Evolutionary conservation across 2,329 filamentous ascomycete genomes (phyloP), one percentile per base, ranked within the genome.

Genomic region (Sordariomycetes sp.): DNA sequence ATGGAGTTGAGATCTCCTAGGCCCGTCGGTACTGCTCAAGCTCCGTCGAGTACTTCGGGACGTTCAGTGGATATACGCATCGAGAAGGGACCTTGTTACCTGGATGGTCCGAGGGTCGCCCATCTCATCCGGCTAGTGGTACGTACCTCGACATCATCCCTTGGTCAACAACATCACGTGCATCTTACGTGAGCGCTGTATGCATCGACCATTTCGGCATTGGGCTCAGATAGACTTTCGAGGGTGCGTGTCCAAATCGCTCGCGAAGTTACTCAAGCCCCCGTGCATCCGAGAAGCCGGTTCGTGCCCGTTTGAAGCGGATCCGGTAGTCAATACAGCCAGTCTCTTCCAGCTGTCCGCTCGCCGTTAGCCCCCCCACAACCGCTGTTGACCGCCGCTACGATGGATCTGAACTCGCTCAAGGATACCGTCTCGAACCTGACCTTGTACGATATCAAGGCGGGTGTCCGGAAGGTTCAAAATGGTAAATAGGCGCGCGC

Each of bases 391-490:
- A 20, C 32, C 55, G 22, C 32, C 13, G 45, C 62, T 71, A 75
- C 69, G 65, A 95, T 95, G 90, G 89, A 96, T 79, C 80, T 95
- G 70, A 86, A 85, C 73, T 89, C 79, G 67, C 72, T 96, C 57
- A 92, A 89, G 72, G 89, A 89, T 65, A 85, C 89, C 73, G 90
- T 96, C 72, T 86, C 86, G 76, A 95, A 94, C 76, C 79, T 96
- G 79, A 89, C 88, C 66, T 80, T 96, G 71, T 96, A 96, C 77
- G 91, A 96, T 73, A 69, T 96, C 76, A 96, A 96, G 77, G 91
- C 91, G 57, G 88, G 90, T 62, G 90, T 96, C 65, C 86, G 91
- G 64, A 96, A 96, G 73, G 89, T 95, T 60, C 91, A 96, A 69
- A 96, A 96, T 92, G 91, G 91, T 96, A 75, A 64, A 79, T 62